Percentiles rank a stretch among this genome's conserved stretches.
phyloP scores from a whole-genome alignment of 1,284 basidiomycete genomes.

The Pisolithus thermaeus region DNA sequence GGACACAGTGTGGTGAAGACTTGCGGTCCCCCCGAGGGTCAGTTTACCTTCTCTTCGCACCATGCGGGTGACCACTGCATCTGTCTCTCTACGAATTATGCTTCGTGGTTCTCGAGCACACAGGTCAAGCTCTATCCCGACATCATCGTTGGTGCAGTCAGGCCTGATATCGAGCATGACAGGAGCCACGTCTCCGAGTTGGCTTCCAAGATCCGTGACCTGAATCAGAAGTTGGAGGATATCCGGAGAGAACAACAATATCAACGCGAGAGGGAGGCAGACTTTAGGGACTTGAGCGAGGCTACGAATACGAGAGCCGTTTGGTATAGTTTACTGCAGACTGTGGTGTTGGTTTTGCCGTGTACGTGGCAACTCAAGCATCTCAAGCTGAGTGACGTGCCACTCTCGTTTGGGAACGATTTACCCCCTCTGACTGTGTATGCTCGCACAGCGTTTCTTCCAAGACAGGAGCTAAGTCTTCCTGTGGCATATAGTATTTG shows the following conservation, averaged over 20 bases:
- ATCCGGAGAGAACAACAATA: constrained; percentile 96
- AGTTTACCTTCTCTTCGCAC: constrained; percentile 97
- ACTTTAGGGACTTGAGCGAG: constrained; percentile 88
- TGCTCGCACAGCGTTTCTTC: constrained; percentile 65
- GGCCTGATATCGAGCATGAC: constrained; percentile 78
- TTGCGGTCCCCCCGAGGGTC: constrained; percentile 84
- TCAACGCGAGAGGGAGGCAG: constrained; percentile 92
- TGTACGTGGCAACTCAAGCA: constrained; percentile 93
- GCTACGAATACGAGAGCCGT: constrained; percentile 83
- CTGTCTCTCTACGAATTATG: constrained; percentile 87
- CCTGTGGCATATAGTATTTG: constrained; percentile 5
- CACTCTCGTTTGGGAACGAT: neutral
- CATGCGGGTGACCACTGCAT: constrained; percentile 96
- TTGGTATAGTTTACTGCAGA: constrained; percentile 90
- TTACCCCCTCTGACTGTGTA: constrained; percentile 2
- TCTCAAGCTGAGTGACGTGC: constrained; percentile 60
- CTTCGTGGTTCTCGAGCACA: constrained; percentile 78
- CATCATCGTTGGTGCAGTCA: constrained; percentile 85
- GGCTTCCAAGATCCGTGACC: constrained; percentile 80
- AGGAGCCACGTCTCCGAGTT: constrained; percentile 84
- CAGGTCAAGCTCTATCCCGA: constrained; percentile 96
- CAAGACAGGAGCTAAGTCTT: constrained; percentile 81
- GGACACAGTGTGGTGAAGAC: constrained; percentile 80
- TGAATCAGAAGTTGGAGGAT: constrained; percentile 91
- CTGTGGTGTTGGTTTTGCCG: constrained; percentile 77